phyloP scores from a whole-genome alignment of 2,329 filamentous ascomycete species.

The Tolypocladium album region DNA sequence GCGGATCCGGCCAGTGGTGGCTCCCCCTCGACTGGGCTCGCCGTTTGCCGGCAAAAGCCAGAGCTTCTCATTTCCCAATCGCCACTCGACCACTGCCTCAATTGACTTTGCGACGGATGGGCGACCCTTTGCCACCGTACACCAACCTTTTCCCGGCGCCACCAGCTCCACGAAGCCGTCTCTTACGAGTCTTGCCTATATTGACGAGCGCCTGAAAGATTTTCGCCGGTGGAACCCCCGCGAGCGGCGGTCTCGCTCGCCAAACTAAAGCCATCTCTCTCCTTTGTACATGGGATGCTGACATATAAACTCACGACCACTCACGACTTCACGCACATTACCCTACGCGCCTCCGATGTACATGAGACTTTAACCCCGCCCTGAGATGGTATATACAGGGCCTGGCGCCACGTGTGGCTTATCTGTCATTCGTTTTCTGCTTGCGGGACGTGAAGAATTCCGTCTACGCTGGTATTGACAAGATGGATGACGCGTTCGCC shows the following conservation, averaged over 20 bases:
- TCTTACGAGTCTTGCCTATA: conserved; percentile 43
- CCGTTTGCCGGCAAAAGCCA: conserved; percentile 41
- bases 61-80: conserved; percentile 52
- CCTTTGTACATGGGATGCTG: conserved; percentile 6
- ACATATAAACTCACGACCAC: conserved; percentile 9
- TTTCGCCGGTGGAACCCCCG: conserved; percentile 33
- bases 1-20: conserved; percentile 17
- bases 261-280: conserved; percentile 22
- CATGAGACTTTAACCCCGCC: neutral
- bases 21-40: conserved; percentile 44
- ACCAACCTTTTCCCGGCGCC: conserved; percentile 29
- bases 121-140: conserved; percentile 47
- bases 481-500: neutral
- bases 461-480: neutral
- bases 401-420: neutral
- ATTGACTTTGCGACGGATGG: conserved; percentile 33
- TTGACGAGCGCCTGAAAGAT: conserved; percentile 46
- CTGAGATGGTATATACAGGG: neutral
- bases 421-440: neutral
- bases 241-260: conserved; percentile 37
- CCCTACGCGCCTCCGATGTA: neutral
- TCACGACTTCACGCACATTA: conserved; percentile 2
- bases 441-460: neutral
- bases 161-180: conserved; percentile 27
- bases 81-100: conserved; percentile 34